Evolutionary conservation across 108 stramenopile genomes (phyloP).

Genomic region (Conticribra guillardii): DNA sequence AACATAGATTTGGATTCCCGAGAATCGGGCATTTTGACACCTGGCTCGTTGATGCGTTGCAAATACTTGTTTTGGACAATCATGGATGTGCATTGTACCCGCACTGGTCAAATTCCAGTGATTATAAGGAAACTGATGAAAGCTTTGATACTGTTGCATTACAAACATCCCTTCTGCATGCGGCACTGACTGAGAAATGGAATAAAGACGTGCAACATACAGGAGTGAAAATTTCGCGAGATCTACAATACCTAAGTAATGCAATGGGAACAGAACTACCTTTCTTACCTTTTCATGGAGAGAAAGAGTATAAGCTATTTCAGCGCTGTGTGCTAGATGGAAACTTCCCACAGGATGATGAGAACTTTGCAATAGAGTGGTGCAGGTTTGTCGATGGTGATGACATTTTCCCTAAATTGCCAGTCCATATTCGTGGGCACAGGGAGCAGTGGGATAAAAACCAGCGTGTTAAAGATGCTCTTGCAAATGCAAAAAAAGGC

Average conservation of each 20-base stretch:
- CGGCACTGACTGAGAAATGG: slow-evolving; percentile 3
- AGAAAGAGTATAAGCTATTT: background rate
- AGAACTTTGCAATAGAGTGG: background rate
- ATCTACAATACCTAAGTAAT: background rate
- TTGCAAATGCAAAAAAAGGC: background rate
- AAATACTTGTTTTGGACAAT: slow-evolving; percentile 27
- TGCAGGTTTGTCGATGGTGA: slow-evolving; percentile 6
- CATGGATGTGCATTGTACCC: slow-evolving; percentile 25
- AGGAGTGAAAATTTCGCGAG: background rate
- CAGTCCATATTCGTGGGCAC: slow-evolving; percentile 7
- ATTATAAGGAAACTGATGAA: slow-evolving; percentile 28
- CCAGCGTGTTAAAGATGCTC: background rate
- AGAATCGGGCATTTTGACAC: slow-evolving; percentile 32
- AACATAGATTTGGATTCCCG: slow-evolving; percentile 20
- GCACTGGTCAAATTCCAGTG: slow-evolving; percentile 42
- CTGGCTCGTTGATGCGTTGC: slow-evolving; percentile 32
- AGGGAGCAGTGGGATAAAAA: background rate
- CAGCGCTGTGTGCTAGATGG: background rate
- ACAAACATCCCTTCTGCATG: slow-evolving; percentile 2
- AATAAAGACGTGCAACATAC: too few relatives aligned
- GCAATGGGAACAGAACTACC: slow-evolving; percentile 1
- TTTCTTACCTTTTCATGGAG: background rate
- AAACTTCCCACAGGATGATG: background rate
- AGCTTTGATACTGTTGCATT: slow-evolving; percentile 30
- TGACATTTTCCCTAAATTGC: slow-evolving; percentile 14